Evolutionary conservation across 2,329 filamentous ascomycete species (phyloP), one percentile per base, ranked within the genome.

Genomic region (Chaetomiaceae sp.): DNA sequence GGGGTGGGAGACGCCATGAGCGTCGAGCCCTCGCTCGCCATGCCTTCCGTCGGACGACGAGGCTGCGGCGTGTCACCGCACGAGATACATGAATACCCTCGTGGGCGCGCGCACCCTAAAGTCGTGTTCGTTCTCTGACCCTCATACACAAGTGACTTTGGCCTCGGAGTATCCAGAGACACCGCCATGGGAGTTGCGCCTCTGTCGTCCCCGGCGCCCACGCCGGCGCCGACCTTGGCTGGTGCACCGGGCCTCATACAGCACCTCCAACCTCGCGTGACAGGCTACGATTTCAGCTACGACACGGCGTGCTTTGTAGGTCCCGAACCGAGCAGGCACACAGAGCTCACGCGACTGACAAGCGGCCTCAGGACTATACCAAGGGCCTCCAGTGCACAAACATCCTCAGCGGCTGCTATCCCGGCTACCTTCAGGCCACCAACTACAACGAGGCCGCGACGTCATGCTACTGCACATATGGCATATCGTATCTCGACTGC

Each of bases 381-480:
- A 20, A 43, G 17, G 22, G 33, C 5, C 27, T 51, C 14, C 36
- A 52, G n/a, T 64, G 64, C 47, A 52, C 58, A 12, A 57, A 20
- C 51, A 53, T 54, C 36, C 49, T 64, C 14, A 37, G 42, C 39
- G 43, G 51, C 50, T 65, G 63, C 51, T 48, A 47, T 22, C 11
- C 14, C 11, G 42, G 34, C 42, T 22, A 42, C 33, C n/a, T 57
- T 29, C 23, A 36, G 1, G 52, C 34, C 20, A 51, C 54, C 47
- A 51, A 58, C 39, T 34, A 40, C n/a, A 19, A 20, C 15, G 15
- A 6, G 2, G 47, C 37, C 19, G 38, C 47, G 22, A 54, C 52
- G 1, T 48, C 58, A 9, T 66, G 64, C 48, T 57, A 59, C 50
- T 66, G 64, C 59, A 55, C 31, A 34, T 59, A 62, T 34, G 63